phyloP scores from a whole-genome alignment of 345 rosid species.

The Acer negundo region DNA sequence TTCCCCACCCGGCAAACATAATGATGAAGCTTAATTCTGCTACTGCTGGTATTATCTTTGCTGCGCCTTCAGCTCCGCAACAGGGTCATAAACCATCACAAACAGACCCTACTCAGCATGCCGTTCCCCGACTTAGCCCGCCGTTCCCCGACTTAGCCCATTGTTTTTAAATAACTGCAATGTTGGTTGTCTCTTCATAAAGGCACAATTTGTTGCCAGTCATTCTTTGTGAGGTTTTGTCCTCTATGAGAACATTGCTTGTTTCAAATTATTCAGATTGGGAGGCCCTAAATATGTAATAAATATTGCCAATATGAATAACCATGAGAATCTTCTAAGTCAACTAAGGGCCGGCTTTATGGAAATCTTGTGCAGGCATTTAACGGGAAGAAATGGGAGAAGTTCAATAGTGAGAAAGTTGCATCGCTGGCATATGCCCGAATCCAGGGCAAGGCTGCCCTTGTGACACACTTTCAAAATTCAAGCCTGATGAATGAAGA shows the following conservation, averaged over 20 bases:
- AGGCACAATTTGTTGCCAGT: background rate
- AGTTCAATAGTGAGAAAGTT: constrained; percentile 94
- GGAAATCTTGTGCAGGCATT: constrained; percentile 57
- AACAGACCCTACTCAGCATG: background rate
- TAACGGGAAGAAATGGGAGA: constrained; percentile 93
- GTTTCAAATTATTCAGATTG: background rate
- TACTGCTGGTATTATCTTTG: background rate
- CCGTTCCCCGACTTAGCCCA: too few species aligned
- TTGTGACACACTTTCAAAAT: constrained; percentile 85
- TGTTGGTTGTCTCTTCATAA: constrained; percentile 4
- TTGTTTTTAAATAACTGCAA: background rate
- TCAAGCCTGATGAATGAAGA: constrained; percentile 86
- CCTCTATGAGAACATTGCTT: background rate
- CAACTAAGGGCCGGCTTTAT: constrained; percentile 13
- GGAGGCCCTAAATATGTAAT: background rate
- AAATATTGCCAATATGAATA: background rate
- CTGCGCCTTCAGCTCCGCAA: background rate
- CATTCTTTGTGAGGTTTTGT: background rate
- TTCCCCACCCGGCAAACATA: background rate
- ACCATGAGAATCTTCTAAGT: background rate
- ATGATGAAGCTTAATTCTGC: too few species aligned
- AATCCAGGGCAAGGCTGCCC: constrained; percentile 93
- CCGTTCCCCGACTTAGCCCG: background rate
- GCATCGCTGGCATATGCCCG: constrained; percentile 89
- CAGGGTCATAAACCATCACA: background rate